Conservation (phyloP, 352 stramenopile species). For the Salisapilia sapeloensis region DNA sequence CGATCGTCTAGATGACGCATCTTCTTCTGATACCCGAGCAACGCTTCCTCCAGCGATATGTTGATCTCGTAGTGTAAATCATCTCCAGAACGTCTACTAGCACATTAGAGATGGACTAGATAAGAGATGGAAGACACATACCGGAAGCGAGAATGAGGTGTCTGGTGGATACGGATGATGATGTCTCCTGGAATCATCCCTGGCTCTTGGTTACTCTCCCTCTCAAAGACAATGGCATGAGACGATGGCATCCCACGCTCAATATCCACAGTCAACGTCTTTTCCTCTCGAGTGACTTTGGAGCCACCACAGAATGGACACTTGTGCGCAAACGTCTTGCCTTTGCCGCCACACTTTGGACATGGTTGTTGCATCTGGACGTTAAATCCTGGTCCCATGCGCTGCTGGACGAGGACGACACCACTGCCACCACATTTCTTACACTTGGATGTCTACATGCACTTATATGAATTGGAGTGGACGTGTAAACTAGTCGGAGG, state of each 20-base stretch:
- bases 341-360: conserved; percentile 71
- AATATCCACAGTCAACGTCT: conserved; percentile 57
- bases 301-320: conserved; percentile 80
- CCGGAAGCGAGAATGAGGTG: conserved; percentile 78
- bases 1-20: conserved; percentile 90
- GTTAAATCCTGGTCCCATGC: conserved; percentile 68
- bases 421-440: conserved; percentile 53
- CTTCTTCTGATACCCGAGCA: conserved; percentile 88
- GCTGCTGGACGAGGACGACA: conserved; percentile 65
- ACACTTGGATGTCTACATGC: conserved; percentile 31
- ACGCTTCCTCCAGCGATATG: conserved; percentile 92
- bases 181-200: conserved; percentile 86
- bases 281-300: conserved; percentile 73
- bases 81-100: conserved; percentile 78
- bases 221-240: conserved; percentile 78
- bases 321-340: conserved; percentile 91
- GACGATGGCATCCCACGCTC: conserved; percentile 70
- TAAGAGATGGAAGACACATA: conserved; percentile 7
- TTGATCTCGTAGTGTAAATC: conserved; percentile 91
- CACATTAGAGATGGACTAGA: neutral
- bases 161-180: conserved; percentile 89
- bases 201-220: conserved; percentile 68
- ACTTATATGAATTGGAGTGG: neutral
- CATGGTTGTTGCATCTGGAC: conserved; percentile 85
- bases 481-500: neutral